Conservation (phyloP, 2,329 filamentous ascomycete genomes). For the Thelonectria olida region DNA sequence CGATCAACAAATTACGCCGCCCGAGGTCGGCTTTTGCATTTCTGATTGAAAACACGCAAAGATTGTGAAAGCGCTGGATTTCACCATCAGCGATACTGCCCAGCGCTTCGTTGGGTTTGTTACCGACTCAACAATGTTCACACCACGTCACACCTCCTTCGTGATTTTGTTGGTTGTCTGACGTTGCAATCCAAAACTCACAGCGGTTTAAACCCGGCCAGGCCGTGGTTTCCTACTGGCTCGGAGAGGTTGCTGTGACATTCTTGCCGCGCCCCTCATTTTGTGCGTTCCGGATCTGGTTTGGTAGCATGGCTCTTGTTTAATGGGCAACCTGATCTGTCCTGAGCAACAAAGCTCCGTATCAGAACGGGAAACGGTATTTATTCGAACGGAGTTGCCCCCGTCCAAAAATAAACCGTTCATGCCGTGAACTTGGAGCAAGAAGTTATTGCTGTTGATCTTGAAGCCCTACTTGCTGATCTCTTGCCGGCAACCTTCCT, state of each 20-base stretch:
- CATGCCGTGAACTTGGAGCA: too few species aligned
- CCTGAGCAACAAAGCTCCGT: too few species aligned
- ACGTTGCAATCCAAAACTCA: not conserved
- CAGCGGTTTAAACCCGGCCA: not conserved
- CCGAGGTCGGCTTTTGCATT: not conserved
- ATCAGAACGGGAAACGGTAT: too few species aligned
- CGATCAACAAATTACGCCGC: not conserved
- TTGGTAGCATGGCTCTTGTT: not conserved
- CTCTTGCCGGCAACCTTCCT: too few species aligned
- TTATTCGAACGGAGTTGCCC: too few species aligned
- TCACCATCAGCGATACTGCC: not conserved
- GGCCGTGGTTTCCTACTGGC: not conserved
- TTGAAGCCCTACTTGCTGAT: too few species aligned
- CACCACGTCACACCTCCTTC: not conserved
- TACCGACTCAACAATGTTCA: not conserved
- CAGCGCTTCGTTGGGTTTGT: not conserved
- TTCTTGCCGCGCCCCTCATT: not conserved
- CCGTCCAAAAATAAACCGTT: too few species aligned
- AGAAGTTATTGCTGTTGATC: too few species aligned
- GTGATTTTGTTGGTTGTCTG: not conserved
- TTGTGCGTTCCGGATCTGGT: not conserved
- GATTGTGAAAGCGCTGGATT: not conserved
- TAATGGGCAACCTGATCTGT: too few species aligned
- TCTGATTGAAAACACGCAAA: not conserved
- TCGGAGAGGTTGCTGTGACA: not conserved